A percentile compares a stretch with the other conserved stretches of the same genome.
Conservation (phyloP, 352 stramenopile genomes). For the Pythium aphanidermatum region DNA sequence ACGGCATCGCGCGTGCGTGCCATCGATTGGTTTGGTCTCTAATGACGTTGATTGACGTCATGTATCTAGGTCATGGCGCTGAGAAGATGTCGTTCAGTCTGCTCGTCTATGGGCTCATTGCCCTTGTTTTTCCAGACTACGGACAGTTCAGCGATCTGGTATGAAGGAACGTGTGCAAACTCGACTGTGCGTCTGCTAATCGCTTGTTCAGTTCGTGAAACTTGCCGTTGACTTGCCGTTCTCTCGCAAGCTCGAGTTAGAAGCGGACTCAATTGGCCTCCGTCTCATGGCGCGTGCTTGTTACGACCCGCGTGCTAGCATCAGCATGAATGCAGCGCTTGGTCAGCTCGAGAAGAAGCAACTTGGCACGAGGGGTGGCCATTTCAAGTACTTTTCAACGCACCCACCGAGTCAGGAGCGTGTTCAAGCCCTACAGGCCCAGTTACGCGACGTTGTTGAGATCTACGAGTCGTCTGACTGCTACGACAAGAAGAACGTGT, state of each 20-base stretch:
- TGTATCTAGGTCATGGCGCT: constrained; percentile 44
- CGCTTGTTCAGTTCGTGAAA: constrained; percentile 15
- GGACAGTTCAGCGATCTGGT: constrained; percentile 54
- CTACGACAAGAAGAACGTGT: constrained; percentile 25
- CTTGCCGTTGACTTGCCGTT: constrained; percentile 25
- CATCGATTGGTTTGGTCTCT: neutral
- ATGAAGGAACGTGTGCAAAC: no score
- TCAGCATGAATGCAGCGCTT: constrained; percentile 16
- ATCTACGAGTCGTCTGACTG: constrained; percentile 45
- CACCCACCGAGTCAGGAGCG: constrained; percentile 61
- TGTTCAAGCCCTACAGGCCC: constrained; percentile 37
- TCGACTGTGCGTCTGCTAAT: neutral
- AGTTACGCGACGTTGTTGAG: constrained; percentile 33
- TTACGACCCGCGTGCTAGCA: constrained; percentile 25
- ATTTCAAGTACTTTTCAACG: constrained; percentile 73
- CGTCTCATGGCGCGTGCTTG: constrained; percentile 30
- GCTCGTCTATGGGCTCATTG: constrained; percentile 46
- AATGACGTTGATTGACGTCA: neutral
- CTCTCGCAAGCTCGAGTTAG: constrained; percentile 27
- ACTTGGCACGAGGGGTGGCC: constrained; percentile 1
- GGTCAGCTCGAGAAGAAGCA: constrained; percentile 6
- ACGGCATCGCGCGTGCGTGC: constrained; percentile 53
- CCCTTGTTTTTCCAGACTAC: constrained; percentile 45
- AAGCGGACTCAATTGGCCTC: constrained; percentile 28
- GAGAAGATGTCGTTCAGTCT: constrained; percentile 68